Conservation (phyloP, 805 yeast genomes). For the Zygosaccharomyces bisporus region DNA sequence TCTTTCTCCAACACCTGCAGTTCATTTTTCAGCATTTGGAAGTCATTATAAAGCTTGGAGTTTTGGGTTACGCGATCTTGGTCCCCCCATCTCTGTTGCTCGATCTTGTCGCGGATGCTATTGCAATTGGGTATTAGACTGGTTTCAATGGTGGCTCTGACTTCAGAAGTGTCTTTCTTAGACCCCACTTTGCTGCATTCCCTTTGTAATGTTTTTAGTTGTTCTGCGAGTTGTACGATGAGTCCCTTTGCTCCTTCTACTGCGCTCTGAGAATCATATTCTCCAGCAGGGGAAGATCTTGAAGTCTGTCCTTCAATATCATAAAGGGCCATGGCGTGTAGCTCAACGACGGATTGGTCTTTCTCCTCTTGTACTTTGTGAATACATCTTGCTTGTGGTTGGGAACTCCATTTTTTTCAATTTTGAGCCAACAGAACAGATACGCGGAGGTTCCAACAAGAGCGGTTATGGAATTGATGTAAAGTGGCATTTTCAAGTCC, state of each 20-base stretch:
- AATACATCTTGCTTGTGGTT: neutral
- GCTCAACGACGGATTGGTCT: constrained; percentile 2
- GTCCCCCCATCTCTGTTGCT: constrained; percentile 10
- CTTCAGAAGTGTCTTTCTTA: constrained; percentile 36
- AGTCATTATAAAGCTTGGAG: constrained; percentile 51
- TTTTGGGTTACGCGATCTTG: constrained; percentile 12
- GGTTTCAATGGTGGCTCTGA: constrained; percentile 34
- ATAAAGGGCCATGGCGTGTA: constrained; percentile 22
- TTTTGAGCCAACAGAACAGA: neutral
- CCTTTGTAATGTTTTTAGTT: constrained; percentile 16
- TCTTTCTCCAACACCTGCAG: constrained; percentile 42
- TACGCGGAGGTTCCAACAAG: constrained; percentile 2
- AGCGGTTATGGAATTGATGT: neutral
- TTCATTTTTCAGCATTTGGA: constrained; percentile 46
- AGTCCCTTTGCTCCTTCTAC: constrained; percentile 7
- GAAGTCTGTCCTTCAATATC: constrained; percentile 21
- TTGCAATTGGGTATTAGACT: constrained; percentile 24
- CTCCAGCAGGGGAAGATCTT: neutral
- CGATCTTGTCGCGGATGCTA: constrained; percentile 21
- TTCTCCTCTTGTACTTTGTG: constrained; percentile 19
- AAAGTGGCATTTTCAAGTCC: neutral
- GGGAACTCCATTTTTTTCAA: neutral
- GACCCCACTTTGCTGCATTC: constrained; percentile 21
- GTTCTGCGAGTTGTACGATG: constrained; percentile 16
- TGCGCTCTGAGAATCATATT: neutral